Percentiles rank a stretch among this genome's conserved stretches.
phyloP scores from a whole-genome alignment of 1,284 basidiomycete genomes.

The Flammula alnicola region DNA sequence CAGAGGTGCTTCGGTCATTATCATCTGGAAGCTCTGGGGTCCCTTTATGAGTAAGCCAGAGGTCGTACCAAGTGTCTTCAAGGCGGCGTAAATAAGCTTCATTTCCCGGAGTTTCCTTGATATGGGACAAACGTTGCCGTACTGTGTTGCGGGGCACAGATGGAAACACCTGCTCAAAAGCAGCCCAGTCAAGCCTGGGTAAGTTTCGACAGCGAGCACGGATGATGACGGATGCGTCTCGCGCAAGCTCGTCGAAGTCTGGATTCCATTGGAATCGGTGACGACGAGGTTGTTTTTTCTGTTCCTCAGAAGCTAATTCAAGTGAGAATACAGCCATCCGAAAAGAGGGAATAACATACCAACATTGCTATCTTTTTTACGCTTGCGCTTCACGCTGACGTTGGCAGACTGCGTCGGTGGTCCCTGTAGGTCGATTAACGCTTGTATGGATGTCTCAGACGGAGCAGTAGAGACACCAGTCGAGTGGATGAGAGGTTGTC shows the following conservation, averaged over 20 bases:
- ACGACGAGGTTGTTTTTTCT: slow-evolving; percentile 43
- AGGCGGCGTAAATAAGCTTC: slow-evolving; percentile 79
- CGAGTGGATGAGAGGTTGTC: slow-evolving; percentile 28
- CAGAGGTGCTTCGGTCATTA: slow-evolving; percentile 65
- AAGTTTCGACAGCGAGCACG: slow-evolving; percentile 72
- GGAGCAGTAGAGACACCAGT: slow-evolving; percentile 38
- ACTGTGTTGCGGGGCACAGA: slow-evolving; percentile 69
- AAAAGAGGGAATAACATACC: slow-evolving; percentile 10
- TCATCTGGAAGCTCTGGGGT: slow-evolving; percentile 72
- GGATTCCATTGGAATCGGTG: slow-evolving; percentile 82
- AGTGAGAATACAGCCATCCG: neutral
- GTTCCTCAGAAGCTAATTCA: slow-evolving; percentile 17
- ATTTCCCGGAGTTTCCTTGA: slow-evolving; percentile 67
- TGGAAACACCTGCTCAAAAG: slow-evolving; percentile 80
- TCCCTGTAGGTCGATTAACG: slow-evolving; percentile 61
- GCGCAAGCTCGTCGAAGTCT: slow-evolving; percentile 85
- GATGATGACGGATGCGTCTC: slow-evolving; percentile 84
- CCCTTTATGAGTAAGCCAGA: slow-evolving; percentile 77
- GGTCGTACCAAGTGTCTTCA: slow-evolving; percentile 79
- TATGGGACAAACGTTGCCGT: slow-evolving; percentile 63
- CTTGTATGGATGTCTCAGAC: slow-evolving; percentile 45
- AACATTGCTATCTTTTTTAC: slow-evolving; percentile 27
- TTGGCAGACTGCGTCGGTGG: slow-evolving; percentile 39
- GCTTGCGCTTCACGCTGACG: slow-evolving; percentile 39
- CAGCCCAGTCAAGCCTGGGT: slow-evolving; percentile 68